Evolutionary conservation across 2,329 filamentous ascomycete species (phyloP).

Genomic region (Cytospora chrysosperma): DNA sequence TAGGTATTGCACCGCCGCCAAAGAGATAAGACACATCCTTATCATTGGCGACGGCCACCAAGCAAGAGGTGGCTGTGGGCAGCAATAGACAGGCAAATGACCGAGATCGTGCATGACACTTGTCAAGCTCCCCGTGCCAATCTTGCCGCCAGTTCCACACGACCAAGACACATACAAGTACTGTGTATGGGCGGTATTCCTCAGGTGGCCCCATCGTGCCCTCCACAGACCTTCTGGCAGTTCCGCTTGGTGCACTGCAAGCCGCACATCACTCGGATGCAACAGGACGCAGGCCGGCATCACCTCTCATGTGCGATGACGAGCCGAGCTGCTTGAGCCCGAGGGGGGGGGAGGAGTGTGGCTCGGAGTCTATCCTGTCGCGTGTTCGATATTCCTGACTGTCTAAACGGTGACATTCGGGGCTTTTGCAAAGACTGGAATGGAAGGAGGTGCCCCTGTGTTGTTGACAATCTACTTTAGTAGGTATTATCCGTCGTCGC

Average conservation of each 20-base stretch:
- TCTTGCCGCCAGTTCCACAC: constrained; percentile 17
- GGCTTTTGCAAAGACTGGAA: not conserved
- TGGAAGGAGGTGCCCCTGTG: not conserved
- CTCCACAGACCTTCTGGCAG: constrained; percentile 3
- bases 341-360: no score
- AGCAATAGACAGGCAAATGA: constrained; percentile 7
- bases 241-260: constrained; percentile 15
- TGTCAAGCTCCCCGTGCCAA: constrained; percentile 4
- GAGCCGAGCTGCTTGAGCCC: constrained; percentile 14
- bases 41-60: constrained; percentile 1
- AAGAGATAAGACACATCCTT: constrained; percentile 8
- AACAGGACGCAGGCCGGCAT: constrained; percentile 10
- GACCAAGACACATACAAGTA: not conserved
- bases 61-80: not conserved
- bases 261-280: constrained; percentile 14
- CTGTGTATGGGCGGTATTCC: not conserved
- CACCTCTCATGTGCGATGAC: constrained; percentile 16
- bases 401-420: not conserved
- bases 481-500: not conserved
- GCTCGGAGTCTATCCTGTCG: no score
- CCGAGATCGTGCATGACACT: constrained; percentile 9
- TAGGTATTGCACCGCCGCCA: not conserved
- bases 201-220: constrained; percentile 1
- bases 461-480: no score
- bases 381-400: not conserved